These are phyloP conservation scores for Triticum turgidum DNA, from an alignment of 176 grass and related monocot genomes.

Conservation along the genomic window DNA sequence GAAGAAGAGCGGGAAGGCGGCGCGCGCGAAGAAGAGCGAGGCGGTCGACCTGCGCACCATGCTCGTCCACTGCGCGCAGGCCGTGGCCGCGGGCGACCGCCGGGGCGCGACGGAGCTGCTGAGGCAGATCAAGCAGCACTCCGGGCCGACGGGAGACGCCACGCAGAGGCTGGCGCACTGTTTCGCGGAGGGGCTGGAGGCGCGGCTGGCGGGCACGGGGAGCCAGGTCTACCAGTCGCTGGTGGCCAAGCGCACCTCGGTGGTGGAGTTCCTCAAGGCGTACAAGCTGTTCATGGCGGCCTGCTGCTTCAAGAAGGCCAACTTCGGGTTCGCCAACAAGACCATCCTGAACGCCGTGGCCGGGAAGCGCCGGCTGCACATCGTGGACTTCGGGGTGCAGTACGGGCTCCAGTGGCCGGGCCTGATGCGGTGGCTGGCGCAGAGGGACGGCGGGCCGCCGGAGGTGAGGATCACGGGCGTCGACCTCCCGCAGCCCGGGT, in stretches of 20 bases:
- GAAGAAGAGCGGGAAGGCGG: neutral
- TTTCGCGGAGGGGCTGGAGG: constrained; percentile 59
- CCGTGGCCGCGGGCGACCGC: constrained; percentile 39
- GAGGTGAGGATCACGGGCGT: constrained; percentile 46
- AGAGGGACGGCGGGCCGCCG: constrained; percentile 39
- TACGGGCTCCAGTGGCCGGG: constrained; percentile 43
- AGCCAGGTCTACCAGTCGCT: constrained; percentile 45
- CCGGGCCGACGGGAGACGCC: constrained; percentile 40
- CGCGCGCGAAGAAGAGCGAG: constrained; percentile 2
- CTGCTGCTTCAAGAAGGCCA: constrained; percentile 17
- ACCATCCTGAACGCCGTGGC: neutral
- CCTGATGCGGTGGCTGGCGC: neutral
- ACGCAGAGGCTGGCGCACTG: constrained; percentile 53
- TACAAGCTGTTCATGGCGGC: constrained; percentile 24
- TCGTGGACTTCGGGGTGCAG: constrained; percentile 27
- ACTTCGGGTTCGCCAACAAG: neutral
- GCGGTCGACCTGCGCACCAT: constrained; percentile 55
- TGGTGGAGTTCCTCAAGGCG: constrained; percentile 30
- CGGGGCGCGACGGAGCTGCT: constrained; percentile 24
- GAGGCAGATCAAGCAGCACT: constrained; percentile 42
- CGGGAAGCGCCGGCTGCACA: constrained; percentile 33
- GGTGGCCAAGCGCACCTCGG: constrained; percentile 12
- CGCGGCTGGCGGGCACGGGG: constrained; percentile 47
- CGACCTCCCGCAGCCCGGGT: constrained; percentile 40
- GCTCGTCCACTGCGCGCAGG: constrained; percentile 57